A percentile compares a stretch with the other conserved stretches of the same genome.
Evolutionary conservation across 345 rosid genomes (phyloP).

Genomic region (Bruguiera sexangula): DNA sequence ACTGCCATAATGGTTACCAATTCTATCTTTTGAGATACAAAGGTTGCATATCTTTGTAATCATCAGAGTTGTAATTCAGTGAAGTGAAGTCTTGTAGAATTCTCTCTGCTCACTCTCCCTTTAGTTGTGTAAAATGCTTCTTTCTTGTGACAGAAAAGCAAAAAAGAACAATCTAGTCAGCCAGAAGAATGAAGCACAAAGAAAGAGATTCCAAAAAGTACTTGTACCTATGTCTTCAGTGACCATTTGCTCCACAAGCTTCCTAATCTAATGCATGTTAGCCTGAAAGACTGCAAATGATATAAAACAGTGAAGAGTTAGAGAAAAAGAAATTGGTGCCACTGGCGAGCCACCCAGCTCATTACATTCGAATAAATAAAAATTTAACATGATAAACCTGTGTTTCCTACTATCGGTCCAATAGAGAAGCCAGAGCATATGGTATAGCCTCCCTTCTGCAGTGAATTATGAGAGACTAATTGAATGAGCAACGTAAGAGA

Average conservation of each 20-base stretch:
- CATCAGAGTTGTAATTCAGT: too few relatives aligned
- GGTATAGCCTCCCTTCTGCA: too few relatives aligned
- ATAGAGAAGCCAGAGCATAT: conserved; percentile 53
- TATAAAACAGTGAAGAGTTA: conserved; percentile 7
- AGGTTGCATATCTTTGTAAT: too few relatives aligned
- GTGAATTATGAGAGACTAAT: too few relatives aligned
- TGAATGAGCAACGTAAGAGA: too few relatives aligned
- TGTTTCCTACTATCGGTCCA: conserved; percentile 69
- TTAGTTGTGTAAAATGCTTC: too few relatives aligned
- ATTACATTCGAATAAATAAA: not conserved
- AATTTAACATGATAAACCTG: conserved; percentile 46
- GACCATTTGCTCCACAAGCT: conserved; percentile 67
- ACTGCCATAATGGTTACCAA: too few relatives aligned
- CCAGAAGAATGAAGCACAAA: conserved; percentile 2
- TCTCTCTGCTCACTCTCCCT: too few relatives aligned
- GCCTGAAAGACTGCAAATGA: conserved; percentile 53
- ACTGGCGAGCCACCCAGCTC: too few relatives aligned
- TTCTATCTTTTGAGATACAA: too few relatives aligned
- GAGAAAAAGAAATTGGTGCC: not conserved
- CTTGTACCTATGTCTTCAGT: conserved; percentile 62
- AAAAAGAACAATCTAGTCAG: not conserved
- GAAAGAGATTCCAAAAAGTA: conserved; percentile 18
- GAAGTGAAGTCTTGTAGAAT: too few relatives aligned
- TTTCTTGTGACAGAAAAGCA: too few relatives aligned
- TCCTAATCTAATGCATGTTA: conserved; percentile 42